Conservation (phyloP, 306 rosid genomes). For the Prunus armeniaca region DNA sequence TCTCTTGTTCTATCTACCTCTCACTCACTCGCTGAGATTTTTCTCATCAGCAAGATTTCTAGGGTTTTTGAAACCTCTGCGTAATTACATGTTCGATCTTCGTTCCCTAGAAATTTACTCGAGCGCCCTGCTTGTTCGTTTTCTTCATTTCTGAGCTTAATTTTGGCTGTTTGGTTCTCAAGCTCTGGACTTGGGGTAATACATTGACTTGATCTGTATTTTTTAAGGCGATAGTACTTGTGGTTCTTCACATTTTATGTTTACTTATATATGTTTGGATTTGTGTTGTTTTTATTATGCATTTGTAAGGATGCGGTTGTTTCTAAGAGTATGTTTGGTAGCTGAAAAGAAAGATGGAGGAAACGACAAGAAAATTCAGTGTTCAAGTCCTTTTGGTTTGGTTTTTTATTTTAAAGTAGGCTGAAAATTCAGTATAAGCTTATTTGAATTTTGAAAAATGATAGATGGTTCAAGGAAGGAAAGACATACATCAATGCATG, state of each 20-base stretch:
- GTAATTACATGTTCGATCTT: not conserved
- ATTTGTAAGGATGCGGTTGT: not conserved
- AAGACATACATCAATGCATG: not conserved
- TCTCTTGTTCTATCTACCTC: not conserved
- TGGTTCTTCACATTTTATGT: not conserved
- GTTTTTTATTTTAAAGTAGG: not conserved
- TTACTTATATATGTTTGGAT: not conserved
- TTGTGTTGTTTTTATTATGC: not conserved
- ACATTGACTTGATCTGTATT: not conserved
- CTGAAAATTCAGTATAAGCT: not conserved
- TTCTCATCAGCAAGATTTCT: not conserved
- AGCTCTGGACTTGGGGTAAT: not conserved
- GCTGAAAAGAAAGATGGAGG: not conserved
- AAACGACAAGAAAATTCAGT: not conserved
- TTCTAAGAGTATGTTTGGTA: not conserved
- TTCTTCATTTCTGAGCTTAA: not conserved
- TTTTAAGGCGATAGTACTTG: not conserved
- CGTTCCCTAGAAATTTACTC: slow-evolving; percentile 6
- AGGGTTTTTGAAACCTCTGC: not conserved
- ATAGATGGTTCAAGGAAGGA: not conserved
- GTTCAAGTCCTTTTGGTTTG: not conserved
- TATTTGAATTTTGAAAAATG: not conserved
- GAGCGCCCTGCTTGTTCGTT: not conserved
- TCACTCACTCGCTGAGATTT: not conserved
- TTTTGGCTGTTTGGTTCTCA: not conserved